Evolutionary conservation across 1,284 basidiomycete genomes (phyloP), one percentile per base, ranked within the genome.

Genomic region (Ganoderma meredithae): DNA sequence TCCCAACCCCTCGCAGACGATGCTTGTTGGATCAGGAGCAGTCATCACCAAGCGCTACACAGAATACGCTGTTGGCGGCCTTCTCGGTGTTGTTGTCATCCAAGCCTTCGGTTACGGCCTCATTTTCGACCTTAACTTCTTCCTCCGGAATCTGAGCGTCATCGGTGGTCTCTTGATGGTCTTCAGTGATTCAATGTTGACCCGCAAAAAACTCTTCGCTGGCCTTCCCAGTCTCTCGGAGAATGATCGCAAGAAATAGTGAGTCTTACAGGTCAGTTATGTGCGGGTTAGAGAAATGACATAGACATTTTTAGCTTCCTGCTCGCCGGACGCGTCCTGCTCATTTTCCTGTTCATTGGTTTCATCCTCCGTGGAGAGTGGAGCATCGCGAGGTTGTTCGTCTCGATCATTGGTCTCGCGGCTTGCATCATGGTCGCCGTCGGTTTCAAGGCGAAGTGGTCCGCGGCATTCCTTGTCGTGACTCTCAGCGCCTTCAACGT

Each of bases 401-500:
- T 98, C 65, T 96, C 95, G 41, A 84, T 98, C 72, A 79, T 97
- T 71, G 95, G 95, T 66, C 86, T 98, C 59, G 92, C 88, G n/a
- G 97, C 97, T 1, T 99, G 97, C 79, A 81, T 90, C 77, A 98
- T 98, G 95, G 97, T 99, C 64, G 98, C 97, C 12, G 88, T 99
- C 71, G 98, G 98, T 61, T 99, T 99, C 90, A 99, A 99, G 85
- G 97, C 98, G 76, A 97, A 98, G 81, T 98, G 96, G 95, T 96
- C 95, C 17, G 97, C 97, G 3, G 89, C 91, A n/a, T 99, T 99
- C 91, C 88, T 99, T 69, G 96, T 99, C 69, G 81, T 98, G 74
- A 87, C 97, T 7, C 84, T 99, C 74, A 95, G 93, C 78, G 81
- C 95, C 72, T 98, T 99, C 91, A 99, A 99, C 80, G 94, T 99